These are phyloP conservation scores for Leccinum aurantiacum DNA, from an alignment of 768 basidiomycete species.

Conservation along the genomic window DNA sequence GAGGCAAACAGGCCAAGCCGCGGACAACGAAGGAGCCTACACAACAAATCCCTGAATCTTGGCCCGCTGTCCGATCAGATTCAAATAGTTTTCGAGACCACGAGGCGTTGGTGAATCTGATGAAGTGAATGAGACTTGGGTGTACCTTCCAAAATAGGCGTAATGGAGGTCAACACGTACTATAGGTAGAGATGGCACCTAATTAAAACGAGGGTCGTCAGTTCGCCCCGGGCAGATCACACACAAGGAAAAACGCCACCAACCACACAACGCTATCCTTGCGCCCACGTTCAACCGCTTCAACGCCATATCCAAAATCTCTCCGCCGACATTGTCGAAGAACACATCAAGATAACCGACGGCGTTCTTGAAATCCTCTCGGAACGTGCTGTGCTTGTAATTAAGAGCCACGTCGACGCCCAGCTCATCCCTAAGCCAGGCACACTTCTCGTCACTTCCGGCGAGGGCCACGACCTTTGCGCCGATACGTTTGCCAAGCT, in stretches of 20 bases:
- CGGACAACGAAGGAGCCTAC: constrained; percentile 38
- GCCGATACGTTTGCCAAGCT: constrained; percentile 75
- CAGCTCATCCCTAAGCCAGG: constrained; percentile 80
- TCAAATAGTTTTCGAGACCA: constrained; percentile 66
- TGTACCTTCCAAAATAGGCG: not conserved
- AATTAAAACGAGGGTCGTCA: constrained; percentile 8
- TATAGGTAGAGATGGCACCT: constrained; percentile 88
- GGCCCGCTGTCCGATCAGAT: constrained; percentile 74
- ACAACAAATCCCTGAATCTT: constrained; percentile 84
- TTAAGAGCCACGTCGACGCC: constrained; percentile 83
- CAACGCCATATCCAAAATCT: constrained; percentile 78
- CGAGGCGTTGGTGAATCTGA: constrained; percentile 59
- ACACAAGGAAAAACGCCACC: constrained; percentile 22
- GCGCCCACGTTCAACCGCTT: constrained; percentile 75
- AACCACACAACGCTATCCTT: constrained; percentile 80
- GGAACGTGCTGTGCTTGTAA: constrained; percentile 80
- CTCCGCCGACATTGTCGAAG: constrained; percentile 83
- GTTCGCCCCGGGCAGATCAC: not conserved
- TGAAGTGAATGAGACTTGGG: not conserved
- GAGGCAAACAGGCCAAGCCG: not conserved
- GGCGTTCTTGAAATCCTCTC: constrained; percentile 62
- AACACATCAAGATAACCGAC: constrained; percentile 81
- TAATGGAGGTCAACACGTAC: constrained; percentile 40
- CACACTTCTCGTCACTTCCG: constrained; percentile 79
- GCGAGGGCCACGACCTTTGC: constrained; percentile 89